Percentiles rank a stretch among this genome's conserved stretches.
phyloP scores from a whole-genome alignment of 1,284 basidiomycete genomes.

The Malassezia slooffiae region DNA sequence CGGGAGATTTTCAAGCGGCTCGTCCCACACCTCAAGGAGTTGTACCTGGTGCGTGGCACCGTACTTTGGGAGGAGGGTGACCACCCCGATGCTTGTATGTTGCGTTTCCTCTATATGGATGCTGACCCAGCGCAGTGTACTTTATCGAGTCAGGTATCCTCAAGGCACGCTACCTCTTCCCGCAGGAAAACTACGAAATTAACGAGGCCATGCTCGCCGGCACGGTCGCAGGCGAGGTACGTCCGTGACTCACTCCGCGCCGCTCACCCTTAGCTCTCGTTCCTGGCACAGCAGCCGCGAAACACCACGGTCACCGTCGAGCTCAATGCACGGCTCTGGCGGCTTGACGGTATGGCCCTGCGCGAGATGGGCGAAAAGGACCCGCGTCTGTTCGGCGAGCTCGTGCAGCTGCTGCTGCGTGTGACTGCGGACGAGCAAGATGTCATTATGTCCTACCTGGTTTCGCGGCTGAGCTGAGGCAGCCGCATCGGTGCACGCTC shows the following conservation, averaged over 20 bases:
- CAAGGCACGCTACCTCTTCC: conserved; percentile 41
- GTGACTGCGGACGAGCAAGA: conserved; percentile 43
- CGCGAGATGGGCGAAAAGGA: conserved; percentile 18
- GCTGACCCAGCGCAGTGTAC: conserved; percentile 29
- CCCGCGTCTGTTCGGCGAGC: conserved; percentile 17
- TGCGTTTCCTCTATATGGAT: neutral
- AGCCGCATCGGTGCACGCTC: no score
- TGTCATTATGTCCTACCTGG: conserved; percentile 41
- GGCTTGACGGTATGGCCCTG: conserved; percentile 21
- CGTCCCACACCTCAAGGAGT: conserved; percentile 60
- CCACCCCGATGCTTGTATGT: conserved; percentile 55
- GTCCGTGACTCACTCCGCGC: conserved; percentile 13
- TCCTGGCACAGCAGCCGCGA: conserved; percentile 27
- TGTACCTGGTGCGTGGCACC: conserved; percentile 55
- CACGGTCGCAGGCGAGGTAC: conserved; percentile 45
- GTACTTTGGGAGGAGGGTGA: conserved; percentile 66
- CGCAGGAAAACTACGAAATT: conserved; percentile 41
- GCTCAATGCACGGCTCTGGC: conserved; percentile 36
- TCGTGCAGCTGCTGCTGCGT: conserved; percentile 32
- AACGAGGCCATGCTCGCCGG: conserved; percentile 45
- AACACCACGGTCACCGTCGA: conserved; percentile 41
- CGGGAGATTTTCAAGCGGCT: conserved; percentile 50
- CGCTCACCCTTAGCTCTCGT: conserved; percentile 21
- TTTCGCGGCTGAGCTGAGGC: conserved; percentile 33
- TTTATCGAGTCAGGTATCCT: conserved; percentile 43